Evolutionary conservation across 768 basidiomycete genomes (phyloP).

Genomic region (Boletellus sp.): DNA sequence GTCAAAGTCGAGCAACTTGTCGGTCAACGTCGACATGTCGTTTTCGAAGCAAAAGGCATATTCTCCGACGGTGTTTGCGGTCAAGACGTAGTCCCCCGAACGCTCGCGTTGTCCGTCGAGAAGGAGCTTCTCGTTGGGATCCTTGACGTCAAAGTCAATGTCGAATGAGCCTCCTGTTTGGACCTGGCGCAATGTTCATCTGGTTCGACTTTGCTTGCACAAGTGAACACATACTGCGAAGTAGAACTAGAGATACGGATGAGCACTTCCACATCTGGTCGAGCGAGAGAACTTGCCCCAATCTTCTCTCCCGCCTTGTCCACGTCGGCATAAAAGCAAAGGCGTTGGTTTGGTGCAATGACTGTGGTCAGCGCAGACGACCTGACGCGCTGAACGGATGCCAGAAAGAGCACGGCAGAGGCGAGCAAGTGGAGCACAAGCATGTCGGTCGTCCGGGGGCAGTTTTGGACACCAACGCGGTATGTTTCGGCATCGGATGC

Average conservation of each 20-base stretch:
- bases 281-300: conserved; percentile 51
- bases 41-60: conserved; percentile 98
- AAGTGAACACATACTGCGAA: conserved; percentile 70
- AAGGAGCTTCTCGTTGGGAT: conserved; percentile 83
- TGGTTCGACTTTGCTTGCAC: neutral
- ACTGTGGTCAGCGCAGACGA: conserved; percentile 77
- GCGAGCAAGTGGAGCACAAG: conserved; percentile 20
- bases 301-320: conserved; percentile 95
- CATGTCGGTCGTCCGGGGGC: conserved; percentile 15
- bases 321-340: conserved; percentile 95
- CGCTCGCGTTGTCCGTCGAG: conserved; percentile 87
- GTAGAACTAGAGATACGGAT: conserved; percentile 65
- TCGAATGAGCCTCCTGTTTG: conserved; percentile 98
- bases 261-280: conserved; percentile 1
- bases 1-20: conserved; percentile 92
- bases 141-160: conserved; percentile 89
- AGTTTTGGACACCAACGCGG: neutral
- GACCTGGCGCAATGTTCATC: conserved; percentile 46
- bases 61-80: conserved; percentile 87
- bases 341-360: conserved; percentile 71
- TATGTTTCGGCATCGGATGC: conserved; percentile 22
- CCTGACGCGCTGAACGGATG: conserved; percentile 32
- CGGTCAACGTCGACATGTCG: conserved; percentile 91
- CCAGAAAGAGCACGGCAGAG: conserved; percentile 26
- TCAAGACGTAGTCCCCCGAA: conserved; percentile 96